These are phyloP conservation scores for Ophiostoma quercus DNA, from an alignment of 2,329 filamentous ascomycete genomes.

Conservation along the genomic window DNA sequence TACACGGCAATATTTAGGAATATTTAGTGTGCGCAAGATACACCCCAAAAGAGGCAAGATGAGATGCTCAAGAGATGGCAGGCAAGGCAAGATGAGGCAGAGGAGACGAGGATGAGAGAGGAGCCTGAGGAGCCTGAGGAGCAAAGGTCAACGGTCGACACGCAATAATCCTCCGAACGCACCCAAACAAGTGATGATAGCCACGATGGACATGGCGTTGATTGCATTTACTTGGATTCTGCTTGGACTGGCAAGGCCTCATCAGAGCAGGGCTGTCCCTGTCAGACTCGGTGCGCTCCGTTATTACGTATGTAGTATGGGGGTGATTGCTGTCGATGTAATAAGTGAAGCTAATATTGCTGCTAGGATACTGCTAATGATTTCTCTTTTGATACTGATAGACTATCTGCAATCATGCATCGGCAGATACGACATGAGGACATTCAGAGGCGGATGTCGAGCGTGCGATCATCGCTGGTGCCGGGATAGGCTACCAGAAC, in stretches of 20 bases:
- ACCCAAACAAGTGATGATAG: conserved; percentile 7
- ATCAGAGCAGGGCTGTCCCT: neutral
- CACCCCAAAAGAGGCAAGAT: conserved; percentile 11
- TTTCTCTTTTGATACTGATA: neutral
- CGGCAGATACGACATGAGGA: neutral
- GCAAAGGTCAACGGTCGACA: conserved; percentile 8
- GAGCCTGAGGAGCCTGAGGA: neutral
- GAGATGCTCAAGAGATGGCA: neutral
- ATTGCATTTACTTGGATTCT: neutral
- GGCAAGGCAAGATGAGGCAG: conserved; percentile 6
- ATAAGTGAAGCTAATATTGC: neutral
- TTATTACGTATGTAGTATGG: conserved; percentile 3
- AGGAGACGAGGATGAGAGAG: neutral
- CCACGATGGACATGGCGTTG: neutral
- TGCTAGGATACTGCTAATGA: neutral
- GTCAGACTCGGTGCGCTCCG: neutral
- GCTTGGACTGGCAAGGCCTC: neutral
- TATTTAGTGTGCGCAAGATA: conserved; percentile 4
- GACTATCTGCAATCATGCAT: neutral
- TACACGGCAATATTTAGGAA: neutral
- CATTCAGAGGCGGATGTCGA: neutral
- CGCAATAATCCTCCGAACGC: conserved; percentile 8
- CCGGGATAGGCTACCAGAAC: neutral
- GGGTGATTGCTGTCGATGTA: neutral
- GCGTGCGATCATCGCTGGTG: neutral